A percentile compares a stretch with the other conserved stretches of the same genome.
These are phyloP conservation scores for Keqinozyma sinolaborantium DNA, from an alignment of 1,139 yeast species.

Conservation along the genomic window DNA sequence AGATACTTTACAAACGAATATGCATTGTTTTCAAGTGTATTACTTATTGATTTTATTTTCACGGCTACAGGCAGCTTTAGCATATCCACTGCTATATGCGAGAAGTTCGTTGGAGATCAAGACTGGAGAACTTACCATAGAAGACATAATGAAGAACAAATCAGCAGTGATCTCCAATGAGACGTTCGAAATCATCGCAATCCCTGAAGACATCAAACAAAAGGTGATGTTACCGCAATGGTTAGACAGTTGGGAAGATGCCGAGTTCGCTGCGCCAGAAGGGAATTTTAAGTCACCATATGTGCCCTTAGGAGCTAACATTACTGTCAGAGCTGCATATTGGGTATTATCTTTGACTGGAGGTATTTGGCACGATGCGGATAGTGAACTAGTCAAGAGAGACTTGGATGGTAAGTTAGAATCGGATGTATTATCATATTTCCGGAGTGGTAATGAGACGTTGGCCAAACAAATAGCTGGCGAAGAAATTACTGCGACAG, in stretches of 20 bases:
- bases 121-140: neutral
- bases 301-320: neutral
- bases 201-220: slow-evolving; percentile 1
- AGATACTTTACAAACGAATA: neutral
- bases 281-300: neutral
- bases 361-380: neutral
- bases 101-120: neutral
- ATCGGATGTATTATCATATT: neutral
- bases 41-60: neutral
- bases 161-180: neutral
- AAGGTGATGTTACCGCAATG: neutral
- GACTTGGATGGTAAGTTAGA: neutral
- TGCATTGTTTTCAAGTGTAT: neutral
- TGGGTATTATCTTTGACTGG: neutral
- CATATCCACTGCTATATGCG: neutral
- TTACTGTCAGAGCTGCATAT: neutral
- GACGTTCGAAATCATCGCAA: neutral
- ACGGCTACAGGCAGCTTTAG: neutral
- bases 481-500: neutral
- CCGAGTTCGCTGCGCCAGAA: neutral
- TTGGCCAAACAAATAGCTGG: neutral
- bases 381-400: neutral
- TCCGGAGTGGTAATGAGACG: neutral
- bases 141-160: neutral
- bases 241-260: neutral